Conservation (phyloP, 2,329 filamentous ascomycete genomes). For the Leptoxyphium fumago region DNA sequence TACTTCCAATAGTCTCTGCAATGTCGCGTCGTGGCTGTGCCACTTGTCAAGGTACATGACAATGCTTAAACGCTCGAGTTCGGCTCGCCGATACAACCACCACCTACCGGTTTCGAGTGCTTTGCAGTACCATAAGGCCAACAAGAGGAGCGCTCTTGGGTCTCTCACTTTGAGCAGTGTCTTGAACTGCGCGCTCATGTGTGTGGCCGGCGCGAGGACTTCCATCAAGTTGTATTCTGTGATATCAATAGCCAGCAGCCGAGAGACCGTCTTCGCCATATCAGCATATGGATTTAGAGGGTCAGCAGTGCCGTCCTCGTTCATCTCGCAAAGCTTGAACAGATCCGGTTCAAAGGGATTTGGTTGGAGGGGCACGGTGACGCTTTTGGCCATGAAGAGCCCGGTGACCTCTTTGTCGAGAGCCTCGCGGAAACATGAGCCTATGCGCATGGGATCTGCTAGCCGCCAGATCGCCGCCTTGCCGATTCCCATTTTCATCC, state of each 20-base stretch:
- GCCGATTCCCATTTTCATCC: conserved; percentile 42
- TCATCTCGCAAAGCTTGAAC: conserved; percentile 16
- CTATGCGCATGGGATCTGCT: conserved; percentile 32
- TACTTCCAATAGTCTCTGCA: conserved; percentile 6
- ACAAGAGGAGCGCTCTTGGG: conserved; percentile 36
- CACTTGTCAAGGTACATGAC: conserved; percentile 27
- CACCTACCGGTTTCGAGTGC: conserved; percentile 31
- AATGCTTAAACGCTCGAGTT: conserved; percentile 37
- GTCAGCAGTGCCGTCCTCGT: conserved; percentile 8
- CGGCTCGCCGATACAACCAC: conserved; percentile 34
- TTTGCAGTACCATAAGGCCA: conserved; percentile 42
- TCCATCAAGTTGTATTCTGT: conserved; percentile 28
- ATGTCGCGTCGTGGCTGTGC: conserved; percentile 5
- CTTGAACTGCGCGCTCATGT: conserved; percentile 31
- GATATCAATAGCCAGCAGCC: conserved; percentile 22
- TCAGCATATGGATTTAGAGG: conserved; percentile 15
- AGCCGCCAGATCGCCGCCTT: conserved; percentile 41
- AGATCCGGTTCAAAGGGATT: conserved; percentile 8
- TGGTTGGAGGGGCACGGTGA: conserved; percentile 14
- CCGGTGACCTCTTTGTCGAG: conserved; percentile 13
- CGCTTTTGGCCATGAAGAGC: conserved; percentile 13
- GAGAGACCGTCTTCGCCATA: conserved; percentile 23
- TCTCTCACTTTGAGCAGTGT: conserved; percentile 37
- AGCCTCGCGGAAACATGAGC: conserved; percentile 31
- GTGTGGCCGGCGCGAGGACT: conserved; percentile 34